Percentiles rank a stretch among this genome's conserved stretches.
These are phyloP conservation scores for Ambrosiella cleistominuta DNA, from an alignment of 2,329 filamentous ascomycete species.

Conservation along the genomic window DNA sequence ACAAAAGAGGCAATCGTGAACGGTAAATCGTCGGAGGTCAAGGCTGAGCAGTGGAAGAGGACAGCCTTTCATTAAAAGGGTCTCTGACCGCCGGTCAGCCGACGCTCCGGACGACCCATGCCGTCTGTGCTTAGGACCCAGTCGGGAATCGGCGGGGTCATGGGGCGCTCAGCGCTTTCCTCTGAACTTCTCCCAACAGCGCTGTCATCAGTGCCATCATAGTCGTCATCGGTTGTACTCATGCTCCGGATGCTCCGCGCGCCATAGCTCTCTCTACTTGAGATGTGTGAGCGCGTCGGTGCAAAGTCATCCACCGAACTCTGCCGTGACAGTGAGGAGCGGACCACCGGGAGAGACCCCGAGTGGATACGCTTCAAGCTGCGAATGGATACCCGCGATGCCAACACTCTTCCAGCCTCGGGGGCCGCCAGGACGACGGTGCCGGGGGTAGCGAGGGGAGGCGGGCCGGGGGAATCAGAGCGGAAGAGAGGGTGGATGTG, in stretches of 20 bases:
- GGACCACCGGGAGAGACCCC: conserved; percentile 31
- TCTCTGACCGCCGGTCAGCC: not conserved
- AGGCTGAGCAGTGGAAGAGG: not conserved
- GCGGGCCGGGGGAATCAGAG: conserved; percentile 50
- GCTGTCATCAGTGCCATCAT: conserved; percentile 15
- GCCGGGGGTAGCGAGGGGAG: conserved; percentile 47
- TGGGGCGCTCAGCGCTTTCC: conserved; percentile 23
- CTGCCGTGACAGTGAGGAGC: conserved; percentile 31
- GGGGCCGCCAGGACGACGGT: conserved; percentile 57
- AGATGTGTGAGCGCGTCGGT: not conserved
- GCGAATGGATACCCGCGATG: conserved; percentile 34
- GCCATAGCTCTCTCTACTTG: conserved; percentile 1
- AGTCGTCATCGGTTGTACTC: conserved; percentile 14
- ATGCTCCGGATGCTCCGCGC: conserved; percentile 3
- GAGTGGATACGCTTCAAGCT: conserved; percentile 37
- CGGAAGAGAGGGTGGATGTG: conserved; percentile 67
- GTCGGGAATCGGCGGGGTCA: conserved; percentile 44
- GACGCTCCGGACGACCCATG: conserved; percentile 19
- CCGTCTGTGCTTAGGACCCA: conserved; percentile 40
- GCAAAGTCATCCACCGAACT: conserved; percentile 32
- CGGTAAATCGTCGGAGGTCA: not conserved
- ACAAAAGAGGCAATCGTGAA: not conserved
- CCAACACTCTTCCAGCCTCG: conserved; percentile 31
- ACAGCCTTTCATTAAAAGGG: conserved; percentile 1
- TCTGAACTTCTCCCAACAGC: not conserved